A percentile compares a stretch with the other conserved stretches of the same genome.
phyloP scores from a whole-genome alignment of 768 basidiomycete genomes.

The Leccinellum rugosiceps region DNA sequence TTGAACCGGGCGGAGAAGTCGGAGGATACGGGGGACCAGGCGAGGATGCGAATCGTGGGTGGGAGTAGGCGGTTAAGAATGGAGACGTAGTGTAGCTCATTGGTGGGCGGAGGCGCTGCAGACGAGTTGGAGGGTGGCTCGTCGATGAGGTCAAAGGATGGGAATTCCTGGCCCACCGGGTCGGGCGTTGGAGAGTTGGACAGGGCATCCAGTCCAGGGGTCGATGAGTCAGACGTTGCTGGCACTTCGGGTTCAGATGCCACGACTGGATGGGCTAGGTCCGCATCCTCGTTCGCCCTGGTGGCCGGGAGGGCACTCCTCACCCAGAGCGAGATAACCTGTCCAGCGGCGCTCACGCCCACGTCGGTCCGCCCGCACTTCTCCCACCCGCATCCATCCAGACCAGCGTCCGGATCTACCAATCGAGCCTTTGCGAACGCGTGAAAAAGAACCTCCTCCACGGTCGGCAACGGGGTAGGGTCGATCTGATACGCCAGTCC shows the following conservation, averaged over 20 bases:
- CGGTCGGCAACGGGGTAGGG: slow-evolving; percentile 77
- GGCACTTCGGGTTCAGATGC: background rate
- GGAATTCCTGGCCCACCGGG: slow-evolving; percentile 9
- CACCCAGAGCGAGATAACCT: slow-evolving; percentile 91
- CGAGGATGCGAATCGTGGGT: slow-evolving; percentile 82
- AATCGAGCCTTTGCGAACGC: slow-evolving; percentile 76
- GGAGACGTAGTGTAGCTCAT: slow-evolving; percentile 73
- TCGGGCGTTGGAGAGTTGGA: slow-evolving; percentile 1
- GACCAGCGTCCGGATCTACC: slow-evolving; percentile 67
- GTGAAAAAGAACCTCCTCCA: slow-evolving; percentile 82
- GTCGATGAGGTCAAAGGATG: slow-evolving; percentile 35
- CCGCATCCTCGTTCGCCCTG: background rate
- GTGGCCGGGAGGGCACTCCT: slow-evolving; percentile 54
- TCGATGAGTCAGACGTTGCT: background rate
- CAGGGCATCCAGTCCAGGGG: background rate
- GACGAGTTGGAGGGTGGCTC: slow-evolving; percentile 37
- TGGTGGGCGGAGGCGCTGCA: slow-evolving; percentile 23
- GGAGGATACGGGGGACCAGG: slow-evolving; percentile 86
- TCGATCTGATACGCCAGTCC: slow-evolving; percentile 81
- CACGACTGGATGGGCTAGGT: background rate
- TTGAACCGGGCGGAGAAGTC: slow-evolving; percentile 87
- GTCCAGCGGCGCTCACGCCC: slow-evolving; percentile 91
- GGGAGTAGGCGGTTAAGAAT: slow-evolving; percentile 88
- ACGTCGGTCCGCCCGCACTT: slow-evolving; percentile 92
- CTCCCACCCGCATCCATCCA: slow-evolving; percentile 88